Percentiles rank a stretch among this genome's conserved stretches.
Evolutionary conservation across 2,329 filamentous ascomycete species (phyloP).

Genomic region (Hysterium pulicare): DNA sequence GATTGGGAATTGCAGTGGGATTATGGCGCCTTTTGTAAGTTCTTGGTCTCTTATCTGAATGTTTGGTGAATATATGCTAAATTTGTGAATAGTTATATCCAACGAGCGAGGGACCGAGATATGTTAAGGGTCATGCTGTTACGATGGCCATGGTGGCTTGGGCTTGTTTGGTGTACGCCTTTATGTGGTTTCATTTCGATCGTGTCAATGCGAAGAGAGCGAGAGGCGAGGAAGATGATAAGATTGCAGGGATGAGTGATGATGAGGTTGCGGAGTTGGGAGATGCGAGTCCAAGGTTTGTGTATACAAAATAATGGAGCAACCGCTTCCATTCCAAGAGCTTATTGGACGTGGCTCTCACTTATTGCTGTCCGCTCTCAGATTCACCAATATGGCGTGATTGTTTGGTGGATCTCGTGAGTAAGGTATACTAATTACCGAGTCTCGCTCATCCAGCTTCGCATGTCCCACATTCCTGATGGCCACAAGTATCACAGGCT

Average conservation of each 20-base stretch:
- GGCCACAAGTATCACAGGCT: too few species aligned
- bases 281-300: constrained; percentile 44
- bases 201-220: constrained; percentile 37
- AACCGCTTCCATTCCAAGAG: too few species aligned
- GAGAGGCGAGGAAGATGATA: constrained; percentile 40
- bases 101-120: constrained; percentile 43
- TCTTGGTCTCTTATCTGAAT: constrained; percentile 7
- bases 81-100: constrained; percentile 42
- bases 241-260: constrained; percentile 39
- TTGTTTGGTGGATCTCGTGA: too few species aligned
- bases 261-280: constrained; percentile 45
- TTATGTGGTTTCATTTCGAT: constrained; percentile 39
- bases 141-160: constrained; percentile 49
- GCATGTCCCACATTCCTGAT: too few species aligned
- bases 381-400: too few species aligned
- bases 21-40: constrained; percentile 68
- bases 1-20: constrained; percentile 66
- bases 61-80: constrained; percentile 8
- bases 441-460: too few species aligned
- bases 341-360: too few species aligned
- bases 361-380: too few species aligned
- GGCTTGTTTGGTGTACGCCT: constrained; percentile 34
- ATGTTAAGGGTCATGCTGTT: constrained; percentile 51
- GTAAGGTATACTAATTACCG: too few species aligned
- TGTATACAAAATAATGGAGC: constrained; percentile 36